Evolutionary conservation across 1,284 basidiomycete species (phyloP).

Genomic region (Dichomitus squalens): DNA sequence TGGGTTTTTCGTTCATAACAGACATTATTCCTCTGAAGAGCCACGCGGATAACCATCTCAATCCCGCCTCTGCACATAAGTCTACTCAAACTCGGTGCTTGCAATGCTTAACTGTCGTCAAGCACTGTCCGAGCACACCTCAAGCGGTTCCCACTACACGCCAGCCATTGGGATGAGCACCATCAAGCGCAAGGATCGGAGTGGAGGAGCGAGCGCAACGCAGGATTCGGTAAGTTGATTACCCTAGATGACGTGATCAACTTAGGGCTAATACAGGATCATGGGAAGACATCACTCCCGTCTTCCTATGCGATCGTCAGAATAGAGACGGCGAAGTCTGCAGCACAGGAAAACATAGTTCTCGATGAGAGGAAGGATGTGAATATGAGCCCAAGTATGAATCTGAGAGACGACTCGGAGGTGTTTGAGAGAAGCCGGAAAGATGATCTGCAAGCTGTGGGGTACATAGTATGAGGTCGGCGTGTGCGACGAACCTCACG

Average conservation of each 20-base stretch:
- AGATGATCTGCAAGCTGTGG: too few relatives aligned
- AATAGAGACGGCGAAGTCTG: background rate
- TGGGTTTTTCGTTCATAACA: background rate
- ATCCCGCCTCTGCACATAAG: too few relatives aligned
- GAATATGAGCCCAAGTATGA: too few relatives aligned
- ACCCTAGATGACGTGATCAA: background rate
- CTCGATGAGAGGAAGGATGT: background rate
- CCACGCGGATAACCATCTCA: background rate
- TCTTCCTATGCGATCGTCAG: background rate
- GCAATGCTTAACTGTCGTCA: conserved; percentile 1
- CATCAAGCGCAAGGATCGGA: background rate
- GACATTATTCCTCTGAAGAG: background rate
- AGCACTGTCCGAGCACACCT: background rate
- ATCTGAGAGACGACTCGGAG: background rate
- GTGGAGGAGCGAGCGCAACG: background rate
- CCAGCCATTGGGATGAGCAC: background rate
- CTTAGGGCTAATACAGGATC: background rate
- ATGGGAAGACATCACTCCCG: background rate
- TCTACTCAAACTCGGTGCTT: conserved; percentile 3
- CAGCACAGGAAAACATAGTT: background rate
- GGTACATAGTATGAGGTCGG: too few relatives aligned
- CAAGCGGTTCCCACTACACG: background rate
- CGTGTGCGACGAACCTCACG: too few relatives aligned
- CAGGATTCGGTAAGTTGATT: background rate
- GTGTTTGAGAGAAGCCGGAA: background rate